Evolutionary conservation across 179 eudicot genomes (phyloP), one percentile per base, ranked within the genome.

Genomic region (Sideroxylon spinosum): DNA sequence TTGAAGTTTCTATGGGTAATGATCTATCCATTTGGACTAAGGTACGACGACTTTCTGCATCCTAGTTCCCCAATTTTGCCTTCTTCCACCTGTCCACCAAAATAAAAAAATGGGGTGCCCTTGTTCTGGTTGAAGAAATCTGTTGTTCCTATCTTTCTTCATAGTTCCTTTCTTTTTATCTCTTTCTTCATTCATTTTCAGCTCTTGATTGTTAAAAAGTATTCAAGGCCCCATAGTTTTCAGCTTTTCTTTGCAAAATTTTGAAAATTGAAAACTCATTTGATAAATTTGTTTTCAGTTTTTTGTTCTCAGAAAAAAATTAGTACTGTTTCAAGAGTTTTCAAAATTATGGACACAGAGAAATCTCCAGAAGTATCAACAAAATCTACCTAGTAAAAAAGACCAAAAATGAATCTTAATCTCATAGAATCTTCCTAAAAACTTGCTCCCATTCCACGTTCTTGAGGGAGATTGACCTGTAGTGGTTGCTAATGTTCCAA

Each of bases 11-110:
- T 32, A 85, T 81, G 68, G 87, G 92, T 49, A 92, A 89, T 90
- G 93, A 95, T 85, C 86, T 86, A 46, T 80, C 96, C 29, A 62
- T 91, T 20, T 95, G 99, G 99, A 88, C 91, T 77, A 95, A 91
- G 99, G 99, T 94, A 87, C 50, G 37, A 32, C 46, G 29, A 26
- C 12, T 50, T 48, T 49, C 61, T 50, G 13, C 12, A 44, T 68
- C 19, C 29, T 12, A 10, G 25, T 75, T 29, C n/a, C 8, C 26
- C 23, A 6, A 56, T 68, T 68, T 19, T 46, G 25, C 52, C 37
- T 17, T 55, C 64, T 48, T 8, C 0, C 29, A 20, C 16, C 4
- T 19, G 16, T 6, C 9, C 12, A 14, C 16, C 1, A 28, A 65
- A 2, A 65, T 7, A 44, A 28, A n/a, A 67, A 32, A 32, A 32